Base-by-base conservation (phyloP, 805 yeast genomes). In the Teunomyces gatunensis region DNA sequence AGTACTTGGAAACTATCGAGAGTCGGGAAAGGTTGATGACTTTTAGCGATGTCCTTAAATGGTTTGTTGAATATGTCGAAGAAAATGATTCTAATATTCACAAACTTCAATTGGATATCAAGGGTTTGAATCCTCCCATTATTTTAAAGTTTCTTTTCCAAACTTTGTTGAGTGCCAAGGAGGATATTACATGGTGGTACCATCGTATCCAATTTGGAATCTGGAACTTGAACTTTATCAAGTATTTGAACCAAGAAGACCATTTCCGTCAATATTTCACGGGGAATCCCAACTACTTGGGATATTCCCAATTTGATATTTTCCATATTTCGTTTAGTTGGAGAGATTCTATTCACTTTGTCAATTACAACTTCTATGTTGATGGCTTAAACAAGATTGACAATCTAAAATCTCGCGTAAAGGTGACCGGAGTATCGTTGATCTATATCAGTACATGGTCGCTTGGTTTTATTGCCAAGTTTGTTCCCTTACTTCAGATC, bases 371-470 rank as follows among this genome's bases (percentile, higher is more conserved):
- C 52, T 57, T 59, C 37, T 71, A 63, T 50, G 42, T 73, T 9
- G 69, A 67, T 28, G 50, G 55, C 32, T 44, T 53, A 12, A 50
- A 48, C 27, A 48, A 53, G 10, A 45, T 42, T 13, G 61, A 61
- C 36, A 53, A 53, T 13, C 47, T 49, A 13, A 42, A 47, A 17
- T 37, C 53, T 36, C 56, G 60, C 47, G 63, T 63, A 52, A 64
- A 59, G 45, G 45, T 61, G 15, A 64, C 73, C 0, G 76, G 74
- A 0, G 61, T 73, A 1, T 70, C 75, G 5, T 47, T 73, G 25
- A 52, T 71, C 29, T 71, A 73, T 49, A 54, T 71, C 25, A 53
- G 58, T 51, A 71, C 73, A 10, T 73, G 76, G 76, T 61, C 70
- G 1, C 39, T 49, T 2, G 68, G 60, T 2, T 73, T 70, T 35